Base-by-base conservation (phyloP, 2,329 filamentous ascomycete species). In the Trichophyton rubrum region DNA sequence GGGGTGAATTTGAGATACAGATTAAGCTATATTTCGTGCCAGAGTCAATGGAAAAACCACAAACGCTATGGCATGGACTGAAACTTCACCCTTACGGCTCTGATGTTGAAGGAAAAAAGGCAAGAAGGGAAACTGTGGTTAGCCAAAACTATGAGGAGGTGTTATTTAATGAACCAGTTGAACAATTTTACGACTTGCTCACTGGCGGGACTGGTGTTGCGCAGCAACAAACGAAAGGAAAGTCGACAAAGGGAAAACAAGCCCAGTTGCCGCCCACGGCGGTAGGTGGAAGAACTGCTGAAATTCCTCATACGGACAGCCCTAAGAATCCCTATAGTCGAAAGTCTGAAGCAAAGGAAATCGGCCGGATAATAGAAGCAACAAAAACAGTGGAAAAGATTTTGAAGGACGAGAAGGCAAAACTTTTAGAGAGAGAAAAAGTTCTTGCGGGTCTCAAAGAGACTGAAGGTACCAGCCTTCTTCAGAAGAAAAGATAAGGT, bases 1-100 rank as follows among this genome's bases (percentile, higher is more conserved):
- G 95, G 89, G 93, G 93, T 69, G 93, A 96, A 76, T 99, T 99
- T 77, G 90, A 93, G 72, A 95, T 99, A 69, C 89, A 91, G 64
- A 87, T 99, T 71, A 90, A 96, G 71, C 81, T 99, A 51, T 95
- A 95, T 78, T 99, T 96, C 75, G 85, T 89, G 60, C 85, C 88
- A 60, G 88, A 95, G 71, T 88, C 86, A 41, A 85, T 84, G 68
- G 93, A 99, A 78, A 99, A 99, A 74, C 89, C 92, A 3, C 89
- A 96, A 74, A 95, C 91, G n/a, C 77, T 96, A 1, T 95, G 93
- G 78, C 93, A 97, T 74, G 90, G 90, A 69, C 78, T 99, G 61
- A 88, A 91, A 59, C 81, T 99, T 9, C 91, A 96, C 70, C 89
- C 92, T 2, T 99, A 92, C 73, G 90, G 90, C 15, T 81, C 76